Evolutionary conservation across 1,284 basidiomycete genomes (phyloP), one percentile per base, ranked within the genome.

Genomic region (Agaricales sp.): DNA sequence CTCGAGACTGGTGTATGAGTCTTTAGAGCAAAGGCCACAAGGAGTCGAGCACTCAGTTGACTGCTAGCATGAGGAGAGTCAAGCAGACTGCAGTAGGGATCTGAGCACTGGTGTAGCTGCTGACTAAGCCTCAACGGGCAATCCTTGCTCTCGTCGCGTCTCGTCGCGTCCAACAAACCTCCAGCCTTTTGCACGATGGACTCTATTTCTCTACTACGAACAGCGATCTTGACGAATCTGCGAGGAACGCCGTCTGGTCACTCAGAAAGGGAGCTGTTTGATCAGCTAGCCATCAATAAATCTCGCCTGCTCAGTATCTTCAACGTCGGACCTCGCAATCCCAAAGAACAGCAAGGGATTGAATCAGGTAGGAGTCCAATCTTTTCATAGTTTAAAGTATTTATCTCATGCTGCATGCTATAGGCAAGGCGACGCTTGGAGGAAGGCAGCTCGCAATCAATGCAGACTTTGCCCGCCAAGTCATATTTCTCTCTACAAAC

Each of bases 391-490:
- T 48, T 23, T 25, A 8, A 14, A 21, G 11, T 21, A 21, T 22
- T 16, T 21, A 41, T 26, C 47, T 43, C 11, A 24, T 22, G 8
- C 38, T 25, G 46, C 4, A 39, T 51, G 16, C 44, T 50, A 3
- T 57, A 88, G 86, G 86, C 52, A 83, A 74, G 63, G 75, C 74
- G 19, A 62, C 67, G 0, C 67, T 86, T 18, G 63, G 80, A 47
- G 82, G 81, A 43, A 75, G 73, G 57, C 67, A 75, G 20, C 70
- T 84, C 46, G 77, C 75, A 2, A 73, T 85, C 54, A 90, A 87
- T 59, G 63, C 71, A 24, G 82, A 87, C 60, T 89, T 84, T 63
- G 78, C 76, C n/a, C 77, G 76, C 50, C 87, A 89, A 60, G 77
- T 75, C 51, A 62, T 82, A 51, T 87, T 87, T 62, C 74, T 91